Percentiles rank a stretch among this genome's conserved stretches.
Evolutionary conservation across 805 yeast genomes (phyloP).

Genomic region (Hermanozyma aechmeae): DNA sequence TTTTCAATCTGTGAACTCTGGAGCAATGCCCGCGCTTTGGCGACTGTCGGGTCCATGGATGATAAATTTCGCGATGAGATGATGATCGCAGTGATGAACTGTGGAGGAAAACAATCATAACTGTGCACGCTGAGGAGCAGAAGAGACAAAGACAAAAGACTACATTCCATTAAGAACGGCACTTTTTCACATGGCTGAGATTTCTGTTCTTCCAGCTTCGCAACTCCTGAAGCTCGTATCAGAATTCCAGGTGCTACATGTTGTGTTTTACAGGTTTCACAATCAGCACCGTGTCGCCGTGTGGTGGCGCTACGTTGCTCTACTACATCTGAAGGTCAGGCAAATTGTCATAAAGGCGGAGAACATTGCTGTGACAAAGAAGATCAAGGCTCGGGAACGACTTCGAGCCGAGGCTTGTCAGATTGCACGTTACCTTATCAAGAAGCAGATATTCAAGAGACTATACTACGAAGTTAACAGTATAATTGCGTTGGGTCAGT

Average conservation of each 20-base stretch:
- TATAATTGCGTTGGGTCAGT: slow-evolving; percentile 68
- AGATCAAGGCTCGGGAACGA: slow-evolving; percentile 6
- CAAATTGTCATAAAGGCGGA: slow-evolving; percentile 20
- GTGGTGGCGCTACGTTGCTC: slow-evolving; percentile 72
- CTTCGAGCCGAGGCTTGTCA: slow-evolving; percentile 4
- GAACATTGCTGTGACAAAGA: slow-evolving; percentile 2
- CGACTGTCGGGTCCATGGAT: slow-evolving; percentile 6
- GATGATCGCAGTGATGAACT: too few species aligned
- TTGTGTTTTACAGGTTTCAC: slow-evolving; percentile 60
- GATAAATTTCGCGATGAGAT: too few species aligned
- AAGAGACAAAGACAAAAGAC: too few species aligned
- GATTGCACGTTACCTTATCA: slow-evolving; percentile 16
- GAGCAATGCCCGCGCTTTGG: slow-evolving; percentile 34
- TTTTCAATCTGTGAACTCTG: slow-evolving; percentile 42
- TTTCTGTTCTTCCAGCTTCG: too few species aligned
- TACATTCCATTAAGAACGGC: too few species aligned
- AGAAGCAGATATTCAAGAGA: slow-evolving; percentile 28
- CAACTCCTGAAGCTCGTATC: too few species aligned
- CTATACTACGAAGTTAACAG: slow-evolving; percentile 58
- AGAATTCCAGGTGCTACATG: too few species aligned
- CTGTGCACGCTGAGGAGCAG: too few species aligned
- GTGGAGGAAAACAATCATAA: too few species aligned
- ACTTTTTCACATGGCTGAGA: too few species aligned
- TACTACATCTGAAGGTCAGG: slow-evolving; percentile 49
- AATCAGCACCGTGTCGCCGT: slow-evolving; percentile 65